Conservation (phyloP, 2,329 filamentous ascomycete genomes). For the Alternaria brassicicola region DNA sequence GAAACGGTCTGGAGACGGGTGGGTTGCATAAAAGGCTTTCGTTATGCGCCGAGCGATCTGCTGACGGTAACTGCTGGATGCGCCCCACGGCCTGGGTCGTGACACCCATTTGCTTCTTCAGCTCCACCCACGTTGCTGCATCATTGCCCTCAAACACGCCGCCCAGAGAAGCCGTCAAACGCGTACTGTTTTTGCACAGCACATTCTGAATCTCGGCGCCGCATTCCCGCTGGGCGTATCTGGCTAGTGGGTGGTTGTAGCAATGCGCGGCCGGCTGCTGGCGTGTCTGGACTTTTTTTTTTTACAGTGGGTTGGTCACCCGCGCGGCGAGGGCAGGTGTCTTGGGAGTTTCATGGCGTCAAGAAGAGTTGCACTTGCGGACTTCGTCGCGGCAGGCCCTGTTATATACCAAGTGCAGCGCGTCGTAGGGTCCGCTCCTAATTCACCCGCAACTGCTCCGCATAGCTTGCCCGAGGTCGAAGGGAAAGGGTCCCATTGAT, state of each 20-base stretch:
- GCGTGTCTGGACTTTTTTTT: constrained; percentile 22
- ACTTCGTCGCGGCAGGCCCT: constrained; percentile 23
- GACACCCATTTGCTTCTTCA: constrained; percentile 28
- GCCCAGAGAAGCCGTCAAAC: constrained; percentile 37
- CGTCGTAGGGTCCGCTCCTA: constrained; percentile 26
- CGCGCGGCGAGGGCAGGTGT: constrained; percentile 21
- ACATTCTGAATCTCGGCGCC: constrained; percentile 35
- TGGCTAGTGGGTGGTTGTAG: constrained; percentile 21
- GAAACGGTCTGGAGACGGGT: constrained; percentile 8
- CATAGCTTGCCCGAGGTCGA: constrained; percentile 36
- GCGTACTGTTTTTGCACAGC: constrained; percentile 24
- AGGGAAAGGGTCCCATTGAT: background rate
- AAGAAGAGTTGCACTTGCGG: constrained; percentile 8
- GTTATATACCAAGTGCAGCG: constrained; percentile 32
- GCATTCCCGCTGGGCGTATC: constrained; percentile 17
- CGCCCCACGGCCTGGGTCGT: constrained; percentile 12
- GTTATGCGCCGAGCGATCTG: constrained; percentile 14
- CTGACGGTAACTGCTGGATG: constrained; percentile 14
- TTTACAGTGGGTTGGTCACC: constrained; percentile 23
- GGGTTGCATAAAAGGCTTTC: constrained; percentile 9
- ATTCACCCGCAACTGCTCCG: constrained; percentile 33
- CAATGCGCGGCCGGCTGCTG: constrained; percentile 35
- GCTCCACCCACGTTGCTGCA: constrained; percentile 32
- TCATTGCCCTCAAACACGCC: constrained; percentile 28
- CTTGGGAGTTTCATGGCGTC: constrained; percentile 27